Evolutionary conservation across 768 basidiomycete species (phyloP).

Genomic region (Boletales sp.): DNA sequence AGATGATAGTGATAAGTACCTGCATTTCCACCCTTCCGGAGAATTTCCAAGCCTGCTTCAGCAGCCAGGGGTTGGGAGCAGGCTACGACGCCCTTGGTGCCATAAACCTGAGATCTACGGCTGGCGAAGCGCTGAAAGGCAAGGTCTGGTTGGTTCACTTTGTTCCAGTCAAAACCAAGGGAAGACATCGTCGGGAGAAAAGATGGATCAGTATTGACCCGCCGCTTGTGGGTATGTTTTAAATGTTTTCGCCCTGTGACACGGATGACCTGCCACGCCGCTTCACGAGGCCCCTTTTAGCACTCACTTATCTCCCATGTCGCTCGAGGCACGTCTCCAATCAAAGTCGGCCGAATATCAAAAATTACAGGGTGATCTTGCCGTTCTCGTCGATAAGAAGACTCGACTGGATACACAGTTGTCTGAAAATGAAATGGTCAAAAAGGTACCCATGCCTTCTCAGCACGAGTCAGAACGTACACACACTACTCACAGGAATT

Average conservation of each 20-base stretch:
- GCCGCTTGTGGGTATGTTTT: neutral
- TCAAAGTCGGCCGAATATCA: slow-evolving; percentile 71
- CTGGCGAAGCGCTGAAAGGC: slow-evolving; percentile 73
- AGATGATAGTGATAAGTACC: slow-evolving; percentile 41
- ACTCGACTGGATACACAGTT: slow-evolving; percentile 88
- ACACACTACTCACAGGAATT: slow-evolving; percentile 64
- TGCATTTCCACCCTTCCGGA: slow-evolving; percentile 93
- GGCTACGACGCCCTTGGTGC: slow-evolving; percentile 83
- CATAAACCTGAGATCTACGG: slow-evolving; percentile 82
- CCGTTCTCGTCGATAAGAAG: slow-evolving; percentile 69
- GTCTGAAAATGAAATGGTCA: slow-evolving; percentile 88
- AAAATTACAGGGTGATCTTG: slow-evolving; percentile 73
- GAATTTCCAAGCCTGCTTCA: slow-evolving; percentile 87
- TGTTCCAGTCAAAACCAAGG: slow-evolving; percentile 49
- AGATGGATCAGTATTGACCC: neutral
- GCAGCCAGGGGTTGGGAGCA: slow-evolving; percentile 90
- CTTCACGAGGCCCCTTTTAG: slow-evolving; percentile 13
- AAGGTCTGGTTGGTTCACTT: slow-evolving; percentile 64
- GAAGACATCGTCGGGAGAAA: slow-evolving; percentile 19
- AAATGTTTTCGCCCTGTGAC: neutral
- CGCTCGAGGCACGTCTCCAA: slow-evolving; percentile 61
- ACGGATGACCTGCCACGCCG: slow-evolving; percentile 8
- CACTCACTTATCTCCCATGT: slow-evolving; percentile 36
- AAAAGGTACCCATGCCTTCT: slow-evolving; percentile 56
- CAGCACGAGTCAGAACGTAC: neutral